Conservation (phyloP, 2,329 filamentous ascomycete species). For the Fusarium coicis region DNA sequence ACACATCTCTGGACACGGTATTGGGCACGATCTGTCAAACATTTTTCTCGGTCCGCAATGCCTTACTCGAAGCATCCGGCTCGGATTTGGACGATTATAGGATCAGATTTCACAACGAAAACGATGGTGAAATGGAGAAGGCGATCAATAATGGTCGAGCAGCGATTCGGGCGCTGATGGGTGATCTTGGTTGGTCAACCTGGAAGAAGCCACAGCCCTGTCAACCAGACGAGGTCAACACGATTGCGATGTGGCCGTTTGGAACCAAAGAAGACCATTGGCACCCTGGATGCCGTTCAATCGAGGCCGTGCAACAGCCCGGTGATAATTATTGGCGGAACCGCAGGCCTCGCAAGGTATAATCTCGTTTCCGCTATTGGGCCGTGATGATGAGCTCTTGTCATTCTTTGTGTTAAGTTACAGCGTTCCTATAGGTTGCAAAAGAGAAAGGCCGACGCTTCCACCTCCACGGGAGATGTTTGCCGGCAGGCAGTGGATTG, state of each 20-base stretch:
- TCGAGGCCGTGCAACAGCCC: conserved; percentile 37
- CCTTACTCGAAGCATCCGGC: conserved; percentile 32
- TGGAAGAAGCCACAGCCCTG: conserved; percentile 70
- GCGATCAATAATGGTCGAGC: conserved; percentile 31
- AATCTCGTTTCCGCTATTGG: neutral
- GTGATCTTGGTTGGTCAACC: conserved; percentile 66
- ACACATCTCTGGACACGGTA: conserved; percentile 55
- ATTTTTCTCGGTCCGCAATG: conserved; percentile 41
- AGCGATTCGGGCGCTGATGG: conserved; percentile 51
- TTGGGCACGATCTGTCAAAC: conserved; percentile 52
- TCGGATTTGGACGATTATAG: conserved; percentile 4
- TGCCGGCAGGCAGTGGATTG: neutral
- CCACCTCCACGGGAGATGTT: neutral
- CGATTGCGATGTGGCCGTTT: conserved; percentile 73
- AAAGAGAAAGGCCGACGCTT: neutral
- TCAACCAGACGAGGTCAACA: conserved; percentile 63
- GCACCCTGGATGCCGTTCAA: conserved; percentile 47
- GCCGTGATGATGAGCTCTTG: neutral
- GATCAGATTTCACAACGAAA: neutral
- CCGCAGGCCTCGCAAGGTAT: neutral
- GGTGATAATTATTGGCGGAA: conserved; percentile 41
- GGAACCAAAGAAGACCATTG: conserved; percentile 65
- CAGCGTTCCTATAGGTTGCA: neutral
- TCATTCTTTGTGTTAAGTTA: neutral
- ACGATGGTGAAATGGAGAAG: conserved; percentile 11